Evolutionary conservation across 2,329 filamentous ascomycete genomes (phyloP), one percentile per base, ranked within the genome.

Genomic region (Lasiodiplodia sp.): DNA sequence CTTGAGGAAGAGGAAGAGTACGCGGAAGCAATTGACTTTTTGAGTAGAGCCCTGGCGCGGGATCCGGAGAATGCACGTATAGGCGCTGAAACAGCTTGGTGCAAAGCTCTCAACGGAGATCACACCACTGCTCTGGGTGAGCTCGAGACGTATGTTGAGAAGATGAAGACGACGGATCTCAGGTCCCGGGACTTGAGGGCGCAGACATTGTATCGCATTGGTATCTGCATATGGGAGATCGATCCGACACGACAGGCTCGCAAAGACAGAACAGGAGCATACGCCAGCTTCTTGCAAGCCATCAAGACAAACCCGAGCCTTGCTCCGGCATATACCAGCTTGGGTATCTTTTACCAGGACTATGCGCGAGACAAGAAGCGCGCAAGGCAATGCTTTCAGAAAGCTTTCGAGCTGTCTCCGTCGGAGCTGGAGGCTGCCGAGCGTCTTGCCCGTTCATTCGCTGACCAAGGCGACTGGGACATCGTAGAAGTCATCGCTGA

Each of bases 1-100:
- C 91, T 94, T 57, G 94, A 97, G 79, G 96, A 98, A 74, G 94
- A 97, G 72, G 91, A 97, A 74, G 92, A 98, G 71, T 97, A 92
- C 74, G 85, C 87, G 57, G 87, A 93, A 74, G 96, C 96, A 0
- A 89, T 94, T 49, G 87, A 91, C 34, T 97, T 97, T 75, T 82
- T 99, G 14, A 87, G 86, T 49, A 88, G 92, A 71, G 96, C 96
- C 1, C 79, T 96, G 31, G 78, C 89, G 71, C 88, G 92, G 28
- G 93, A 97, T 75, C 83, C 86, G 2, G 83, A 84, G 12, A 97
- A 97, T 72, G 83, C 94, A 23, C 91, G 90, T 37, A 91, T 99
- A 53, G 90, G 89, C 67, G 91, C 92, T 18, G 96, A 99, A 79
- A 89, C 93, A 21, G 95, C 94, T 1, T 99, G 96, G 96, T 94